Evolutionary conservation across 352 stramenopile species (phyloP).

Genomic region (Globisporangium echinulatum): DNA sequence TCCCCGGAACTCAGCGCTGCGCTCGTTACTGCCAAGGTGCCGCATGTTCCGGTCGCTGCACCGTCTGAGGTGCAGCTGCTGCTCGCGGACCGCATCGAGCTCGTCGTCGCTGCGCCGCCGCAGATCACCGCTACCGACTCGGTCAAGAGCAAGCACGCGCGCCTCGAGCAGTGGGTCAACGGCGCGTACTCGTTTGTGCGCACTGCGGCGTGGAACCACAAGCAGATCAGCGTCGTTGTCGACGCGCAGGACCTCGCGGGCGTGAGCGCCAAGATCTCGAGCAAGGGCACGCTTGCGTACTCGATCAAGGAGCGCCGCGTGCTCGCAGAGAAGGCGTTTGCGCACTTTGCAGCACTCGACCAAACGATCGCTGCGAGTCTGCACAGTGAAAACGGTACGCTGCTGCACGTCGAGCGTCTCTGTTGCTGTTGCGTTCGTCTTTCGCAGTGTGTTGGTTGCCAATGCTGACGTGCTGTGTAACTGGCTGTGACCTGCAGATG

Average conservation of each 20-base stretch:
- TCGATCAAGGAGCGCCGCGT: conserved; percentile 63
- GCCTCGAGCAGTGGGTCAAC: conserved; percentile 60
- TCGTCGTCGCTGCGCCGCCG: conserved; percentile 58
- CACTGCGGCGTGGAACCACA: conserved; percentile 82
- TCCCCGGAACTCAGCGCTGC: conserved; percentile 45
- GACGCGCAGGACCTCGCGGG: conserved; percentile 49
- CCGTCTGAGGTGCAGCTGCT: conserved; percentile 65
- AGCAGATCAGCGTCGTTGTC: conserved; percentile 79
- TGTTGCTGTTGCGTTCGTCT: neutral
- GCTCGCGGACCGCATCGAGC: conserved; percentile 58
- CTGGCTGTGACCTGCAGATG: conserved; percentile 12
- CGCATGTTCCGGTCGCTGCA: conserved; percentile 54
- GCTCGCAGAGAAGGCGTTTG: conserved; percentile 78
- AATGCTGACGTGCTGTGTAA: neutral
- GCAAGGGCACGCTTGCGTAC: conserved; percentile 53
- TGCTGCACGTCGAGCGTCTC: conserved; percentile 2
- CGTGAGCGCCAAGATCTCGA: conserved; percentile 52
- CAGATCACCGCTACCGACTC: conserved; percentile 21
- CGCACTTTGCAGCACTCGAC: conserved; percentile 69
- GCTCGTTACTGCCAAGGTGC: conserved; percentile 68
- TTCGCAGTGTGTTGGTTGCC: neutral
- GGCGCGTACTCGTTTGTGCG: conserved; percentile 77
- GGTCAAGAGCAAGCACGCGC: conserved; percentile 31
- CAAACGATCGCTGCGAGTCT: conserved; percentile 50
- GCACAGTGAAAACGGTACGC: conserved; percentile 28